Evolutionary conservation across 192 early-diverging fungal species (phyloP), one percentile per base, ranked within the genome.

Genomic region (Funneliformis mosseae): DNA sequence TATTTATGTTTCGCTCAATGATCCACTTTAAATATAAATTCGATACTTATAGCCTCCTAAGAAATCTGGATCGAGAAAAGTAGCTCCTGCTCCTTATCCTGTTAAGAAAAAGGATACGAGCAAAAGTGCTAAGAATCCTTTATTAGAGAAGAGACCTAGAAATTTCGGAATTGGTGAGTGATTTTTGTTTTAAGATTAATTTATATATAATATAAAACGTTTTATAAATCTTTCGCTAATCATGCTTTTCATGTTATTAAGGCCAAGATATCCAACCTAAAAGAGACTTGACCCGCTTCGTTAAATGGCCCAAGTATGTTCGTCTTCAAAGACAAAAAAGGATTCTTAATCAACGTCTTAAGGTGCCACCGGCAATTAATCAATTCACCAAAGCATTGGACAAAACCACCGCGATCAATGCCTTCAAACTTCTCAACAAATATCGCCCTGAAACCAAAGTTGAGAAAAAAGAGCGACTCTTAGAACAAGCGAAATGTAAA

Each of bases 291-390:
- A 92, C 95, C 81, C 96, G 97, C 89, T 99, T 95, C 88, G 94
- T 97, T 86, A 97, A 97, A 89, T 98, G 97, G 98, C 98, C 98
- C 84, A 92, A 97, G 84, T 99, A 99, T 88, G 93, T 99, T 82
- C 96, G 95, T 80, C 96, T 98, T 80, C 98, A 99, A 91, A 94
- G 98, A 86, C 98, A 99, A 89, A 94, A 94, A 89, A 93, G 94
- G 89, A 96, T 99, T 89, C 91, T 99, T 78, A 91, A 94, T 84
- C 94, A 96, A 92, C 96, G 98, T 88, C 91, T 99, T 82, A 98
- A 98, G 95, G 98, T 99, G 50, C 98, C 98, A 80, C 98, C 98
- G 27, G 94, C 98, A 62, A 92, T 99, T 92, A 97, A 98, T 94
- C 98, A 99, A 92, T 99, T 99, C 94, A 93, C 95, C 84, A 93